These are phyloP conservation scores for Ophioceras dolichostomum DNA, from an alignment of 2,329 filamentous ascomycete species.

Conservation along the genomic window DNA sequence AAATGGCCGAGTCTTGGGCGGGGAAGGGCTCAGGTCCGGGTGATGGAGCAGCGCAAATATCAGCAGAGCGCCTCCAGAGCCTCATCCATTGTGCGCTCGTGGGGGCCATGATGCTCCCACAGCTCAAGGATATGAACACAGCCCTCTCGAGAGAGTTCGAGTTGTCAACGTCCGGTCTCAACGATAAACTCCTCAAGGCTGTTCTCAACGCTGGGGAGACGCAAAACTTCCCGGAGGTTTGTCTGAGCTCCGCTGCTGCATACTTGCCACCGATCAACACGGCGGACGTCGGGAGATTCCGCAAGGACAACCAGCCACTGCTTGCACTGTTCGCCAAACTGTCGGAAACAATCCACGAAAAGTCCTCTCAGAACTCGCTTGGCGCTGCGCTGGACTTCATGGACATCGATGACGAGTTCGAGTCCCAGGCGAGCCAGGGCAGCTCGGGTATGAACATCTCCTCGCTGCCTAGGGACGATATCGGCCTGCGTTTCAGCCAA, in stretches of 20 bases:
- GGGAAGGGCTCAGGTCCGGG: constrained; percentile 14
- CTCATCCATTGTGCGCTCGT: constrained; percentile 34
- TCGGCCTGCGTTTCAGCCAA: constrained; percentile 26
- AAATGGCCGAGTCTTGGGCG: constrained; percentile 34
- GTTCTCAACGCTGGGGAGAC: constrained; percentile 31
- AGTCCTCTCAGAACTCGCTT: constrained; percentile 17
- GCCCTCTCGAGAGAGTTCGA: constrained; percentile 37
- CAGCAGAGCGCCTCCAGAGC: constrained; percentile 39
- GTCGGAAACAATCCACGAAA: constrained; percentile 19
- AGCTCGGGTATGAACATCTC: constrained; percentile 21
- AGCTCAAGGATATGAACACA: constrained; percentile 32
- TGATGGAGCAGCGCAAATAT: constrained; percentile 36
- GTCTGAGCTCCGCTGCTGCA: constrained; percentile 29
- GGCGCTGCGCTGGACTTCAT: constrained; percentile 38
- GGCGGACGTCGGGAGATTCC: constrained; percentile 22
- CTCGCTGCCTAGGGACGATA: constrained; percentile 33
- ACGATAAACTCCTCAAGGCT: constrained; percentile 25
- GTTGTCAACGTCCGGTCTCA: constrained; percentile 24
- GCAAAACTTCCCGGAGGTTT: constrained; percentile 29
- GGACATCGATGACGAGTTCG: constrained; percentile 56
- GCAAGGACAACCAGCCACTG: constrained; percentile 25
- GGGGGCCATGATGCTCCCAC: constrained; percentile 31
- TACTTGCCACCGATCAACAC: constrained; percentile 32
- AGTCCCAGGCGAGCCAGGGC: constrained; percentile 42
- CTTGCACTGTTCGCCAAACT: constrained; percentile 29